Conservation (phyloP, 2,329 filamentous ascomycete genomes). For the Xenoacremonium recifei region DNA sequence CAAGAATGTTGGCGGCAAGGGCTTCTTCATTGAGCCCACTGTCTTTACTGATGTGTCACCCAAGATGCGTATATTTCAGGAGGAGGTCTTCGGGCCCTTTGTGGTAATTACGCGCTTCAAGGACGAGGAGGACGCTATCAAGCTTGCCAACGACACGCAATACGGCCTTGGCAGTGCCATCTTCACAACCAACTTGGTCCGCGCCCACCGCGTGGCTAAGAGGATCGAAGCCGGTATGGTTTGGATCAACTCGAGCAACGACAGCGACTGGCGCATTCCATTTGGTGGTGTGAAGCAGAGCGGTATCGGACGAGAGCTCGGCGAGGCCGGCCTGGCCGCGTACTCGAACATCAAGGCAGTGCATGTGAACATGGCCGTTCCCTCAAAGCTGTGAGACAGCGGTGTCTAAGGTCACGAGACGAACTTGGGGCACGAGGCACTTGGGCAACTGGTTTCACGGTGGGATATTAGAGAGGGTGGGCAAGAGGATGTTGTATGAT, state of each 20-base stretch:
- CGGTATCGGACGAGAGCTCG: slow-evolving; percentile 45
- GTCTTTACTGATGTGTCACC: slow-evolving; percentile 42
- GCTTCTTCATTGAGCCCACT: slow-evolving; percentile 46
- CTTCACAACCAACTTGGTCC: slow-evolving; percentile 58
- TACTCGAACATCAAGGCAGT: slow-evolving; percentile 46
- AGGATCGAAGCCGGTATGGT: slow-evolving; percentile 61
- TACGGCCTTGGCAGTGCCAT: slow-evolving; percentile 62
- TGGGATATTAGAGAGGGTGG: no score
- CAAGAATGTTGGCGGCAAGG: slow-evolving; percentile 36
- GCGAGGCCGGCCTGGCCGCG: slow-evolving; percentile 43
- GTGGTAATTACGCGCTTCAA: slow-evolving; percentile 41
- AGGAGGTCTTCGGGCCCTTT: slow-evolving; percentile 48
- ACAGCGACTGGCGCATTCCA: slow-evolving; percentile 42
- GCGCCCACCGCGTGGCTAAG: slow-evolving; percentile 47
- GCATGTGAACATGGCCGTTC: slow-evolving; percentile 41
- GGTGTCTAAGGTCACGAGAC: no score
- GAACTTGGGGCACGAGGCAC: no score
- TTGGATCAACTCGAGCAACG: slow-evolving; percentile 50
- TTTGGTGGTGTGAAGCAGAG: slow-evolving; percentile 50
- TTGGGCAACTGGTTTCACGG: no score
- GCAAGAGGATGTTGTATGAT: no score
- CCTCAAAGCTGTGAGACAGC: slow-evolving; percentile 12
- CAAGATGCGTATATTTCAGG: slow-evolving; percentile 43
- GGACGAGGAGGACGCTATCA: slow-evolving; percentile 41
- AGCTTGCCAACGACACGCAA: slow-evolving; percentile 49